Evolutionary conservation across 164 flowering plant genomes (phyloP).

Genomic region (Nelumbo lutea): DNA sequence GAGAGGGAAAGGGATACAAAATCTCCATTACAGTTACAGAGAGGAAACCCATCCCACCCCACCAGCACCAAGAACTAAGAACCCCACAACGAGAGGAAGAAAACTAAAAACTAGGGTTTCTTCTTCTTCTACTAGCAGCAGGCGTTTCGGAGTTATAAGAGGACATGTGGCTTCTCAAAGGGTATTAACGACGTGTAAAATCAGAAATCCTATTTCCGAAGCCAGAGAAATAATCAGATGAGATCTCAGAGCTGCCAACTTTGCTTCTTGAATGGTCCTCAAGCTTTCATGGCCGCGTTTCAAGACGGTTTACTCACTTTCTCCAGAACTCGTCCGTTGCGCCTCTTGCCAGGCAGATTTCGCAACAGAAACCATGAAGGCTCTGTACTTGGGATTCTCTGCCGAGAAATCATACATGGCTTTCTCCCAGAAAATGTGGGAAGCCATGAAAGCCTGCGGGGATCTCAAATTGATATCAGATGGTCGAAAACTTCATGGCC

Average conservation of each 20-base stretch:
- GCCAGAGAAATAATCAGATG: conserved; percentile 8
- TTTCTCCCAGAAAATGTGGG: conserved; percentile 26
- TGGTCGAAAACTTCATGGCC: conserved; percentile 36
- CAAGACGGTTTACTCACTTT: conserved; percentile 1
- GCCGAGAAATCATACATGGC: conserved; percentile 24
- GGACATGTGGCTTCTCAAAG: too few relatives aligned
- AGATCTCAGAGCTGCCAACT: neutral
- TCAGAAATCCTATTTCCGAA: too few relatives aligned
- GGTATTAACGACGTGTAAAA: too few relatives aligned
- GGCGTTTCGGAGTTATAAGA: too few relatives aligned
- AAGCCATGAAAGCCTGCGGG: conserved; percentile 33
- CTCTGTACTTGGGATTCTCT: conserved; percentile 6
- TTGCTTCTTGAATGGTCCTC: conserved; percentile 14
- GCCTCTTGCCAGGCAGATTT: conserved; percentile 6
- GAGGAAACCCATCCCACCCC: too few relatives aligned
- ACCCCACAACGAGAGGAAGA: too few relatives aligned
- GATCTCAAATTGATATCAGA: conserved; percentile 9
- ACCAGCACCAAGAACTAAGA: too few relatives aligned
- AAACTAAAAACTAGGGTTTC: too few relatives aligned
- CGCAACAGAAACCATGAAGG: conserved; percentile 6
- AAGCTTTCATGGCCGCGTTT: conserved; percentile 22
- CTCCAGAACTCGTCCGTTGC: conserved; percentile 4
- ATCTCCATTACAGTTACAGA: too few relatives aligned
- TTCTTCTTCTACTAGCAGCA: too few relatives aligned
- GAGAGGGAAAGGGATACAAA: too few relatives aligned